Conservation (phyloP, 108 stramenopile genomes). For the Parmales sp. region DNA sequence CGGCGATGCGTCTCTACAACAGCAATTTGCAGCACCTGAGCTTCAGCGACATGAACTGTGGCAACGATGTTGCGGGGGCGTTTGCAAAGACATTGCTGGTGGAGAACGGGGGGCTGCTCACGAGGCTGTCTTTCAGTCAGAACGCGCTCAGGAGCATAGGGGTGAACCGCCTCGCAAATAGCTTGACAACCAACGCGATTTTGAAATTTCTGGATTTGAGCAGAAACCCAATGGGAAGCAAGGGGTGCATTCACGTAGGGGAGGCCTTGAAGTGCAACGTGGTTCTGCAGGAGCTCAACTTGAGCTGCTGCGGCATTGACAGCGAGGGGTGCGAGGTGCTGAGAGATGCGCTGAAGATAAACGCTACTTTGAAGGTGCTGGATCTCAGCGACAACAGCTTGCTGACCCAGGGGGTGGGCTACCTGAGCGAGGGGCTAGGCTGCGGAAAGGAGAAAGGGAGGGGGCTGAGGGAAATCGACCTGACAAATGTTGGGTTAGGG, state of each 20-base stretch:
- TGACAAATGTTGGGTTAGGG: background rate
- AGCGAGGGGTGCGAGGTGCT: background rate
- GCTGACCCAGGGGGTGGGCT: background rate
- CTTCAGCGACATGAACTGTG: background rate
- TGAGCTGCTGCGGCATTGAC: slow-evolving; percentile 7
- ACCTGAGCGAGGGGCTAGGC: background rate
- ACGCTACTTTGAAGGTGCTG: background rate
- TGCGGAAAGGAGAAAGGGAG: background rate
- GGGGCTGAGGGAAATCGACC: background rate
- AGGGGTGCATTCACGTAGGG: background rate
- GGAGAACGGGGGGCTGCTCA: background rate
- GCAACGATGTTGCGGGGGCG: slow-evolving; percentile 11
- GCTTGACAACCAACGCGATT: background rate
- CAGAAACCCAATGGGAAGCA: slow-evolving; percentile 7
- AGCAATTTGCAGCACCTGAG: background rate
- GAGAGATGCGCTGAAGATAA: background rate
- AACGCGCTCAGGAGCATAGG: slow-evolving; percentile 10
- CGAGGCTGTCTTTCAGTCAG: background rate
- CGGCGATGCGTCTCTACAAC: background rate
- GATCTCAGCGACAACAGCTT: slow-evolving; percentile 7
- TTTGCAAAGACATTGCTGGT: background rate
- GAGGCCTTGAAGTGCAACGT: background rate
- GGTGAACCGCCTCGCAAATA: background rate
- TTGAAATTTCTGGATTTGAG: background rate
- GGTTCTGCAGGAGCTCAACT: background rate